Evolutionary conservation across 805 yeast species (phyloP).

Genomic region (Kluyveromyces lactis): DNA sequence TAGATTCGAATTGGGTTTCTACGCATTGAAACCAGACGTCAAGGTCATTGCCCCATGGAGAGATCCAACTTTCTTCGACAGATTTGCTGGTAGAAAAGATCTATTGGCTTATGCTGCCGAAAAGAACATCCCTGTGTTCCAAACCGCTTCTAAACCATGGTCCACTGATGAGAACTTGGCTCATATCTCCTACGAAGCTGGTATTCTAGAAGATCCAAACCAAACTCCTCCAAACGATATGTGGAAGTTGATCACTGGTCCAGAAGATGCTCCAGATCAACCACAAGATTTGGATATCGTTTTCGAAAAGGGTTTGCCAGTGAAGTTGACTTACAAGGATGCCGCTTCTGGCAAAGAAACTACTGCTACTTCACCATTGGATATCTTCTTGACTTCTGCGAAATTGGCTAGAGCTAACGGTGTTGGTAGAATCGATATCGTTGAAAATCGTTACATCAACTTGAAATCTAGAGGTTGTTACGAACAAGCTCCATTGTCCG

Average conservation of each 20-base stretch:
- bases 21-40: conserved; percentile 96
- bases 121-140: conserved; percentile 90
- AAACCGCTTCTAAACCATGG: conserved; percentile 99
- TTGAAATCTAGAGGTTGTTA: conserved; percentile 98
- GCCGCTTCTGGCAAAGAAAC: conserved; percentile 50
- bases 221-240: conserved; percentile 98
- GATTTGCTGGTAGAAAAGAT: conserved; percentile 98
- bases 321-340: conserved; percentile 58
- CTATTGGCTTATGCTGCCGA: conserved; percentile 87
- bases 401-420: conserved; percentile 97
- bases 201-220: conserved; percentile 97
- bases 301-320: conserved; percentile 83
- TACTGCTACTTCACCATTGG: conserved; percentile 83
- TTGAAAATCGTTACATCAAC: conserved; percentile 98
- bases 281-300: conserved; percentile 85
- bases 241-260: conserved; percentile 99
- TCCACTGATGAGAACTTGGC: conserved; percentile 99
- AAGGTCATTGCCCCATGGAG: conserved; percentile 99
- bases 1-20: conserved; percentile 93
- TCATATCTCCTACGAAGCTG: conserved; percentile 98
- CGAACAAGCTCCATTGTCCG: conserved; percentile 97
- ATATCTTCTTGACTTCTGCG: conserved; percentile 86
- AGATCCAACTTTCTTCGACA: conserved; percentile 86
- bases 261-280: conserved; percentile 84
- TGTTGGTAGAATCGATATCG: conserved; percentile 98